Percentiles rank a stretch among this genome's conserved stretches.
These are phyloP conservation scores for Luffa acutangula DNA, from an alignment of 306 rosid genomes.

Conservation along the genomic window DNA sequence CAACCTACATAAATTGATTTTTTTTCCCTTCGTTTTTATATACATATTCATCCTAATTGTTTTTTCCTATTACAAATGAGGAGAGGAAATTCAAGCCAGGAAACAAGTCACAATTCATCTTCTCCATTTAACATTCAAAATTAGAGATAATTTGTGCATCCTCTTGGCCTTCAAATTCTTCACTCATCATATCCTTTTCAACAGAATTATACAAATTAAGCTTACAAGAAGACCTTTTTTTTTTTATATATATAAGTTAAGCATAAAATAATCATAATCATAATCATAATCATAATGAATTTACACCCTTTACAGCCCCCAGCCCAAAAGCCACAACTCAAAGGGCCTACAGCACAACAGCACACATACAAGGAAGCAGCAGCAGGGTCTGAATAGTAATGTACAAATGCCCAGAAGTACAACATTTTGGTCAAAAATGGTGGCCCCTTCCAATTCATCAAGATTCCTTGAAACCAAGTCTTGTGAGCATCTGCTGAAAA, in stretches of 20 bases:
- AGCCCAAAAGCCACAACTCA: not conserved
- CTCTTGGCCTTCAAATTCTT: not conserved
- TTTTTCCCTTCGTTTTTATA: too few species aligned
- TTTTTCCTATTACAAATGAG: too few species aligned
- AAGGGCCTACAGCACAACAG: not conserved
- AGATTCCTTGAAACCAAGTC: not conserved
- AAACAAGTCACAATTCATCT: too few species aligned
- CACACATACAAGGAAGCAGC: not conserved
- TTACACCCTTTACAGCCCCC: slow-evolving; percentile 2
- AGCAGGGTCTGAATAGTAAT: not conserved
- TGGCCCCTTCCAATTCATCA: not conserved
- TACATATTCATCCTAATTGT: too few species aligned
- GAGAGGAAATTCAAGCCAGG: too few species aligned
- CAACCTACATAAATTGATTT: too few species aligned
- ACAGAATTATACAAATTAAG: not conserved
- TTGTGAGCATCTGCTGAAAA: slow-evolving; percentile 2
- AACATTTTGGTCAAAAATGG: not conserved
- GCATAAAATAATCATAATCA: not conserved
- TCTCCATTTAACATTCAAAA: too few species aligned
- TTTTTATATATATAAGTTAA: not conserved
- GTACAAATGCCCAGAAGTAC: not conserved
- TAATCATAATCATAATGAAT: not conserved
- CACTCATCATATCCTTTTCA: not conserved
- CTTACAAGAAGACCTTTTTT: not conserved
- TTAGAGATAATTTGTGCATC: not conserved